Conservation (phyloP, 2,329 filamentous ascomycete species). For the Xylariomycetidae sp. region DNA sequence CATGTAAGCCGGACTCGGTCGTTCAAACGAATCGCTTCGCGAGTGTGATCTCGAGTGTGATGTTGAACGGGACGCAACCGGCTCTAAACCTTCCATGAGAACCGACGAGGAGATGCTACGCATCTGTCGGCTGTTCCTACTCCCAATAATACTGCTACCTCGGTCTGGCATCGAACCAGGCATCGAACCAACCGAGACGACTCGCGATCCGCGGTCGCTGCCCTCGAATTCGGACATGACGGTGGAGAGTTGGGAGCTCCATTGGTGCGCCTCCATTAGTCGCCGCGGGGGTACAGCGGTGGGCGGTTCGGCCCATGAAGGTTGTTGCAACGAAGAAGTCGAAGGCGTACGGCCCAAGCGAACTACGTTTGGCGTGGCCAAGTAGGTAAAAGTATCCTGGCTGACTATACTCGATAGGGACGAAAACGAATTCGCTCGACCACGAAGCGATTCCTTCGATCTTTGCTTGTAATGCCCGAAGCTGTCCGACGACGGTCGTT, state of each 20-base stretch:
- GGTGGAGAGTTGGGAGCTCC: conserved; percentile 61
- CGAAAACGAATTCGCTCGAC: conserved; percentile 44
- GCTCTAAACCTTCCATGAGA: conserved; percentile 35
- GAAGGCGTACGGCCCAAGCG: conserved; percentile 28
- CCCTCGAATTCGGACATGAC: conserved; percentile 59
- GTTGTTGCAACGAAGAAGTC: conserved; percentile 21
- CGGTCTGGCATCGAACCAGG: conserved; percentile 36
- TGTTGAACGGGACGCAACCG: too few relatives aligned
- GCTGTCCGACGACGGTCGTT: conserved; percentile 43
- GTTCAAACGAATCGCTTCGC: conserved; percentile 43
- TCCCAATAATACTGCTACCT: conserved; percentile 45
- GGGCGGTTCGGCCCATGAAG: conserved; percentile 24
- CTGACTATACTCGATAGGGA: conserved; percentile 52
- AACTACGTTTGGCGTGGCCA: conserved; percentile 36
- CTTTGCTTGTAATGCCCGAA: conserved; percentile 44
- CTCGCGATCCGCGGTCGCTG: conserved; percentile 45
- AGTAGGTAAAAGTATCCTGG: conserved; percentile 39
- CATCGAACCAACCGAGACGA: conserved; percentile 41
- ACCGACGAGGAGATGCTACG: conserved; percentile 55
- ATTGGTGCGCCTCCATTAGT: conserved; percentile 52
- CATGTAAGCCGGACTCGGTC: conserved; percentile 40
- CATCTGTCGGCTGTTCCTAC: conserved; percentile 49
- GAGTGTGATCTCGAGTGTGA: conserved; percentile 35
- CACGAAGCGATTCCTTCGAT: conserved; percentile 49
- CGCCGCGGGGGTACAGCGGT: conserved; percentile 14